Conservation (phyloP, 1,284 basidiomycete species). For the Cerioporus squamosus region DNA sequence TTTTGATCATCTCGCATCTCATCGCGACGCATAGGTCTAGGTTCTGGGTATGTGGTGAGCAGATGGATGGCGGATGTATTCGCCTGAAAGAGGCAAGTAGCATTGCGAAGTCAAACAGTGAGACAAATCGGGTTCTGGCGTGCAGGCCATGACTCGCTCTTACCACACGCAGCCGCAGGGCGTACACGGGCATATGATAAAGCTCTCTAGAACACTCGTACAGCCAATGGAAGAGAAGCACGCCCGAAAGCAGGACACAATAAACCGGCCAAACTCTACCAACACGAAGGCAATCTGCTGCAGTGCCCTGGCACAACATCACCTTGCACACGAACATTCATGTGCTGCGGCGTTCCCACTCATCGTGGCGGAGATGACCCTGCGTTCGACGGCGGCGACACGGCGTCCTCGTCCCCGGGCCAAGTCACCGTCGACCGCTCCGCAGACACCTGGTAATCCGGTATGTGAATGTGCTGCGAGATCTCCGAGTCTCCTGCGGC, state of each 20-base stretch:
- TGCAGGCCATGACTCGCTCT: constrained; percentile 13
- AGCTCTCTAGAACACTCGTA: constrained; percentile 19
- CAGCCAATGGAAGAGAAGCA: constrained; percentile 15
- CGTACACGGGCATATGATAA: constrained; percentile 18
- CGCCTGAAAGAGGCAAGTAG: constrained; percentile 15
- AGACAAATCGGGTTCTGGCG: constrained; percentile 4
- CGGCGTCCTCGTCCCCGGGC: constrained; percentile 29
- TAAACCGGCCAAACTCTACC: neutral
- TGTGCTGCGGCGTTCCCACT: constrained; percentile 22
- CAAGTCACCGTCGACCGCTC: constrained; percentile 50
- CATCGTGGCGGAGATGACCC: constrained; percentile 17
- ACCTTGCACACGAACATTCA: constrained; percentile 4
- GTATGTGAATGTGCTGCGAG: constrained; percentile 21
- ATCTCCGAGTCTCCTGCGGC: constrained; percentile 21
- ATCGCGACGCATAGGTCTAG: constrained; percentile 3
- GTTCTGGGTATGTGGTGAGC: constrained; percentile 6
- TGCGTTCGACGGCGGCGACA: constrained; percentile 10
- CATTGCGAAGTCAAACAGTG: constrained; percentile 2
- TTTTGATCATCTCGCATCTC: constrained; percentile 21
- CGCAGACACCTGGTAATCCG: constrained; percentile 47
- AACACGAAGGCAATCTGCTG: neutral
- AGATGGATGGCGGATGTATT: neutral
- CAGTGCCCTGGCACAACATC: constrained; percentile 3
- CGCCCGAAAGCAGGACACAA: neutral
- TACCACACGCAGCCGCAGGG: constrained; percentile 7